These are phyloP conservation scores for Amaranthus hypochondriacus DNA, from an alignment of 148 eudicot species.

Conservation along the genomic window DNA sequence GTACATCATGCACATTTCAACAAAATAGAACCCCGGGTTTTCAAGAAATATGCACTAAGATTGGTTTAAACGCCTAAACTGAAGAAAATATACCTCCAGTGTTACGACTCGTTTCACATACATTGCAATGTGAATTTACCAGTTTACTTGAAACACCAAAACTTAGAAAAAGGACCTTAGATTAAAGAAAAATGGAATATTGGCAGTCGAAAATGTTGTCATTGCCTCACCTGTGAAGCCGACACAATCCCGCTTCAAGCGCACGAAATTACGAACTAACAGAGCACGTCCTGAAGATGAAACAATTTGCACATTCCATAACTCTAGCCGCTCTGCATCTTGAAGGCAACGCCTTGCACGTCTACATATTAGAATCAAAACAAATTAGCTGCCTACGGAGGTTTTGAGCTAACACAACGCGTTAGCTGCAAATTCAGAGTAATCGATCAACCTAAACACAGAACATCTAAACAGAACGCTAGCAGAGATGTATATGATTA, in stretches of 20 bases:
- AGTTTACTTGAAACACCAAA: neutral
- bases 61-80: no score
- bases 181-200: neutral
- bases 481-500: neutral
- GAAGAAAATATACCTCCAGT: no score
- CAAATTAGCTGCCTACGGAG: constrained; percentile 9
- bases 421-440: neutral
- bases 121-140: no score
- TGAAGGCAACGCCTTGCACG: constrained; percentile 38
- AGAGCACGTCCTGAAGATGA: constrained; percentile 66
- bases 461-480: neutral
- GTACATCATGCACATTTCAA: no score
- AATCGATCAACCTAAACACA: neutral
- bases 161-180: neutral
- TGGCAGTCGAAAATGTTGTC: neutral
- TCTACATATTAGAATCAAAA: constrained; percentile 30
- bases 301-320: constrained; percentile 69
- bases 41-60: no score
- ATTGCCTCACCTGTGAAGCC: constrained; percentile 46
- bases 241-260: constrained; percentile 76
- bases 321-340: constrained; percentile 65
- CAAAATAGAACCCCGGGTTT: no score
- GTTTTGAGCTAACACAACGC: neutral
- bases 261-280: constrained; percentile 40
- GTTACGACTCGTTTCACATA: no score